Evolutionary conservation across 352 stramenopile genomes (phyloP), one percentile per base, ranked within the genome.

Genomic region (Phytophthora litchii): DNA sequence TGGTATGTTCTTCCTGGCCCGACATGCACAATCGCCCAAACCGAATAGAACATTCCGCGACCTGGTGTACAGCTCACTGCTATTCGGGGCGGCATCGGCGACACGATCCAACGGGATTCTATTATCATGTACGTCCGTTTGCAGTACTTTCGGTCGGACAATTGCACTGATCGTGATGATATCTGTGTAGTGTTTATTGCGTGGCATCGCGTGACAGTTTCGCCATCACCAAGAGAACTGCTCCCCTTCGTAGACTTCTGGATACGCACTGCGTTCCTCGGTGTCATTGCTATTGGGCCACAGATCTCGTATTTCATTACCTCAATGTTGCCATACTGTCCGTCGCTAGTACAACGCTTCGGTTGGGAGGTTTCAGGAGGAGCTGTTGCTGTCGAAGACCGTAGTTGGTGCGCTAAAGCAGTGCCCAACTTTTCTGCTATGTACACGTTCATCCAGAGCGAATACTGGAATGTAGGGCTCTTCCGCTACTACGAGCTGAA

Each of bases 401-500:
- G 85, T 14, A 78, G 72, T 34, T 96, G 89, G 88, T 96, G 89
- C 46, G 40, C 35, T 1, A 43, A 76, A 3, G 70, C 72, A 7
- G 13, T 95, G 9, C 86, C 85, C 27, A 95, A 92, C 53, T 72
- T 90, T 44, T 84, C 80, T 32, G 83, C 91, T 38, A 87, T 98
- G 65, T 99, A 99, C 80, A 82, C 85, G 63, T 94, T 97, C 59
- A 89, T 98, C 54, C 96, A 99, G 83, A 74, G 76, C 25, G 89
- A 97, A 72, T 97, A 99, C 74, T 99, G 96, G 95, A 96, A 98
- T 68, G 86, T 98, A 23, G 96, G 94, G 2, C 75, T 97, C 10
- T 86, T 99, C 32, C 69, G 71, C 12, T 99, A 98, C 74, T 99
- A 97, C 70, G 67, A 97, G 67, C 55, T 81, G 60, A 96, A 97